A percentile compares a stretch with the other conserved stretches of the same genome.
phyloP scores from a whole-genome alignment of 108 stramenopile species.

The Cyclostephanos invisitatus region DNA sequence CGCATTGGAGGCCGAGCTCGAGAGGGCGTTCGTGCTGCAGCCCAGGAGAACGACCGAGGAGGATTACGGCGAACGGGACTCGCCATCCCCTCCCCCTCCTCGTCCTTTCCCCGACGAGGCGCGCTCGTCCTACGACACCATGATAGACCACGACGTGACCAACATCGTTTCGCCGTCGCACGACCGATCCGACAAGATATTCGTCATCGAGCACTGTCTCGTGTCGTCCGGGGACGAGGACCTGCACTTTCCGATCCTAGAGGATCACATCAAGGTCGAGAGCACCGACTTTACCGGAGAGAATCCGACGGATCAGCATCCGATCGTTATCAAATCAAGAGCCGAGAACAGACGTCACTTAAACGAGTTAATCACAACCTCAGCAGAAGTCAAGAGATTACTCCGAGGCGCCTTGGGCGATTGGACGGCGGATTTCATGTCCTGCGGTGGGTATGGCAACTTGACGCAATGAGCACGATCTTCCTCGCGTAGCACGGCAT shows the following conservation, averaged over 20 bases:
- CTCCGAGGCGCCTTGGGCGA: conserved; percentile 21
- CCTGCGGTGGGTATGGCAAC: conserved; percentile 15
- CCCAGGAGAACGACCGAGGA: neutral
- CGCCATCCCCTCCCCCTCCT: conserved; percentile 2
- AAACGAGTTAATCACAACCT: conserved; percentile 88
- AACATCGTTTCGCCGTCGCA: conserved; percentile 19
- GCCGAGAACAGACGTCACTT: conserved; percentile 65
- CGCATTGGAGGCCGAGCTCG: conserved; percentile 16
- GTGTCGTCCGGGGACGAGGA: conserved; percentile 1
- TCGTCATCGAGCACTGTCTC: conserved; percentile 13
- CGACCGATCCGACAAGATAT: conserved; percentile 6
- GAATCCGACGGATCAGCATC: conserved; percentile 3
- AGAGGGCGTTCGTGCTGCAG: conserved; percentile 10
- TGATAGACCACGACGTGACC: neutral
- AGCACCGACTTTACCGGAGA: neutral
- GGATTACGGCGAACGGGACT: neutral
- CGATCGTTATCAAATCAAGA: conserved; percentile 21
- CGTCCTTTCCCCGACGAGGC: neutral
- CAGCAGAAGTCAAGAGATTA: conserved; percentile 81
- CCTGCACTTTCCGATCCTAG: conserved; percentile 24
- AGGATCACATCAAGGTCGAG: conserved; percentile 16
- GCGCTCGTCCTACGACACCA: neutral
- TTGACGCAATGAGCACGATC: conserved; percentile 38
- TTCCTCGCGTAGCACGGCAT: conserved; percentile 27
- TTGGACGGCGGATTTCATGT: conserved; percentile 9